Percentiles rank a stretch among this genome's conserved stretches.
These are phyloP conservation scores for Nidularia pulvinata DNA, from an alignment of 768 basidiomycete species.

Conservation along the genomic window DNA sequence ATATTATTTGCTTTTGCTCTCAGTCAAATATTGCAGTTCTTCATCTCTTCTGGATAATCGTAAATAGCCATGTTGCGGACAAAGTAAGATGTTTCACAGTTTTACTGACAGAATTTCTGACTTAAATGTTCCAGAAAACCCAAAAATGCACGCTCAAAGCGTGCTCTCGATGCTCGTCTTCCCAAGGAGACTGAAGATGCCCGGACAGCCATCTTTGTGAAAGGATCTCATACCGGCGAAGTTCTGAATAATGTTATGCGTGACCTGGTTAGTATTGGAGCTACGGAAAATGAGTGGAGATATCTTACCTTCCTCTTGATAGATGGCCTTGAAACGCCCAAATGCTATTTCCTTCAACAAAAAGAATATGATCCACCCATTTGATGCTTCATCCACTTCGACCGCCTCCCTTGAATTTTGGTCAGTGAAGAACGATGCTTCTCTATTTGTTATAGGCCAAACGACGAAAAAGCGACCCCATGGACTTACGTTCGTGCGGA, in stretches of 20 bases:
- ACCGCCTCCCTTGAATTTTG: conserved; percentile 85
- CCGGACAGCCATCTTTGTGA: conserved; percentile 88
- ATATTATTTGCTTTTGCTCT: no score
- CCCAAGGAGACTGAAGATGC: conserved; percentile 90
- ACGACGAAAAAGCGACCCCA: conserved; percentile 95
- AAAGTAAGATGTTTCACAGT: no score
- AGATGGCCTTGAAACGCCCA: conserved; percentile 96
- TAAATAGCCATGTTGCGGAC: no score
- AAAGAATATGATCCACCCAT: conserved; percentile 90
- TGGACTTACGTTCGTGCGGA: conserved; percentile 81
- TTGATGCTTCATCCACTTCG: conserved; percentile 66
- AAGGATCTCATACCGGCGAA: conserved; percentile 85
- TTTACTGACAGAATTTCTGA: no score
- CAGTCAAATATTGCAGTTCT: no score
- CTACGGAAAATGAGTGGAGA: not conserved
- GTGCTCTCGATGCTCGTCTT: conserved; percentile 82
- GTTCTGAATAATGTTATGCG: conserved; percentile 80
- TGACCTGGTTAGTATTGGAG: conserved; percentile 67
- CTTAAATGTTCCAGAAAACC: conserved; percentile 78
- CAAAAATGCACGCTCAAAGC: conserved; percentile 94
- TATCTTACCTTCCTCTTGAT: not conserved
- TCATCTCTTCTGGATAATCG: no score
- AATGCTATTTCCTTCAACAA: conserved; percentile 91
- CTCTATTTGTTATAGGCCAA: conserved; percentile 87
- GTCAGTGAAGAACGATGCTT: conserved; percentile 92